These are phyloP conservation scores for Buxus sempervirens DNA, from an alignment of 164 flowering plant genomes.

Conservation along the genomic window DNA sequence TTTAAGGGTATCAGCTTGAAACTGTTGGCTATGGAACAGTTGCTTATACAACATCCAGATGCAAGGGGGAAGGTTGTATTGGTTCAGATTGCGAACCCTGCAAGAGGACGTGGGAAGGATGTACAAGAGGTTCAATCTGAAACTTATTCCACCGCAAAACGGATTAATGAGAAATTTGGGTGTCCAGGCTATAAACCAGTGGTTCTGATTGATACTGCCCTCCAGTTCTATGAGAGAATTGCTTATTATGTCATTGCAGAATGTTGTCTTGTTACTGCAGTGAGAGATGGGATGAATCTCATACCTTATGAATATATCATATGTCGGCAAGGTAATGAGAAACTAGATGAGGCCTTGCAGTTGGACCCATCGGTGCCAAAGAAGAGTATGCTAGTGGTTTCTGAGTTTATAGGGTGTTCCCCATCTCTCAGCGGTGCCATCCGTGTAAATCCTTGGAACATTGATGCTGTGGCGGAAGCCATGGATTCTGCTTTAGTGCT, in stretches of 20 bases:
- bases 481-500: conserved; percentile 46
- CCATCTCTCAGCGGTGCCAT: conserved; percentile 68
- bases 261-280: conserved; percentile 63
- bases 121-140: conserved; percentile 56
- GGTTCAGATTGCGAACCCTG: conserved; percentile 65
- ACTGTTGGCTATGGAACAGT: conserved; percentile 55
- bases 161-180: conserved; percentile 45
- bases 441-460: conserved; percentile 64
- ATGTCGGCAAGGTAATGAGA: conserved; percentile 47
- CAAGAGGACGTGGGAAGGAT: conserved; percentile 58
- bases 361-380: conserved; percentile 32
- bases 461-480: conserved; percentile 58
- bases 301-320: conserved; percentile 59
- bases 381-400: conserved; percentile 62
- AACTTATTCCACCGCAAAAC: conserved; percentile 38
- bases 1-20: conserved; percentile 64
- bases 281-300: conserved; percentile 68
- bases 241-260: conserved; percentile 54
- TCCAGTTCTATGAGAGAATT: conserved; percentile 51
- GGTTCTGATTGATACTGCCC: conserved; percentile 45
- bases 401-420: conserved; percentile 64
- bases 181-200: conserved; percentile 48
- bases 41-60: conserved; percentile 48
- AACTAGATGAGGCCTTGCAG: conserved; percentile 37
- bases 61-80: conserved; percentile 50